A percentile compares a stretch with the other conserved stretches of the same genome.
Conservation (phyloP, 1,284 basidiomycete species). For the Sporisorium graminicola region DNA sequence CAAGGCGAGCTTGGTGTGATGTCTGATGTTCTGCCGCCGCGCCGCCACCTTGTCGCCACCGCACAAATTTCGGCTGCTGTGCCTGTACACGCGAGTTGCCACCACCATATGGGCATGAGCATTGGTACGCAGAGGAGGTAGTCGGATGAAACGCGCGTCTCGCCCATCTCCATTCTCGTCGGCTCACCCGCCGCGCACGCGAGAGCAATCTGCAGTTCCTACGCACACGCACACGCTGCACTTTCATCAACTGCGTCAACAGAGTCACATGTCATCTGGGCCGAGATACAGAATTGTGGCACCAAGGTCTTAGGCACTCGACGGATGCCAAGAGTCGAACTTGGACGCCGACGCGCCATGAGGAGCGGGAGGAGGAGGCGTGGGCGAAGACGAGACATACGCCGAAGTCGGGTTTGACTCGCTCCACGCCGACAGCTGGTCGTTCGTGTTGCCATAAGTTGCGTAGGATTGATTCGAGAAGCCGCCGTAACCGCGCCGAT, state of each 20-base stretch:
- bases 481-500: slow-evolving; percentile 12
- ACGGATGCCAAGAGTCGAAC: slow-evolving; percentile 23
- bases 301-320: neutral
- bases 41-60: neutral
- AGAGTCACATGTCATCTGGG: neutral
- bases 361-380: slow-evolving; percentile 6
- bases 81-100: too few relatives aligned
- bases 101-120: too few relatives aligned
- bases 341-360: slow-evolving; percentile 10
- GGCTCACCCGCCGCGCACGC: neutral
- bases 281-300: neutral
- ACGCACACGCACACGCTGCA: neutral
- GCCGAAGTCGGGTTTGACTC: slow-evolving; percentile 8
- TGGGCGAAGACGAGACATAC: slow-evolving; percentile 16
- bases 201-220: neutral
- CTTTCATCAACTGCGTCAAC: neutral
- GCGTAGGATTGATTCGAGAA: slow-evolving; percentile 1
- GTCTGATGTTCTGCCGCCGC: neutral
- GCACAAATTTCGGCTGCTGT: neutral
- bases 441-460: neutral
- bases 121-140: too few relatives aligned
- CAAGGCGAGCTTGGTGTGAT: neutral
- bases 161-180: neutral
- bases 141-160: too few relatives aligned
- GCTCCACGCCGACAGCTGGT: slow-evolving; percentile 20